phyloP scores from a whole-genome alignment of 345 rosid genomes.

The Heritiera fomes region DNA sequence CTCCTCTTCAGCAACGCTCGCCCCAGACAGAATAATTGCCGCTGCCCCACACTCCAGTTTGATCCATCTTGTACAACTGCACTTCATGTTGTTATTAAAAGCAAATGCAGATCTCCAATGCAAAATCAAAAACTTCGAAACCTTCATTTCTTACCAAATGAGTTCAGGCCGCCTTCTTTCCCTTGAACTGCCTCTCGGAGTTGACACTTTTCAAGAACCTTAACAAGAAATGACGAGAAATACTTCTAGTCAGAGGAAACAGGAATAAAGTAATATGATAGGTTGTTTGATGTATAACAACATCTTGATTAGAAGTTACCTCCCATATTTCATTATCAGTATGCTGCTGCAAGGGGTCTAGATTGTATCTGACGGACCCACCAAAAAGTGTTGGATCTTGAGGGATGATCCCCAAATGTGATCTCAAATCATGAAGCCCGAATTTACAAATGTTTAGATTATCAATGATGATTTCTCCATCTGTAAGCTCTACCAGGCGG shows the following conservation, averaged over 20 bases:
- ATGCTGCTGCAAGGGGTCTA: constrained; percentile 49
- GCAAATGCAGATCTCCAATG: not conserved
- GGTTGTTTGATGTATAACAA: not conserved
- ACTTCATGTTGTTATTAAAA: not conserved
- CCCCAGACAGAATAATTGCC: constrained; percentile 64
- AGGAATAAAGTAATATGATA: not conserved
- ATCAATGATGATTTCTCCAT: constrained; percentile 56
- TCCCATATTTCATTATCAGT: constrained; percentile 52
- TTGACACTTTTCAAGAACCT: constrained; percentile 92
- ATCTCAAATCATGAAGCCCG: constrained; percentile 65
- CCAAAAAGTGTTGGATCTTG: constrained; percentile 72
- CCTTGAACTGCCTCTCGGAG: constrained; percentile 70
- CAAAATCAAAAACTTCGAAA: not conserved
- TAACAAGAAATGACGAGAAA: not conserved
- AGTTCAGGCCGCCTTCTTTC: constrained; percentile 70
- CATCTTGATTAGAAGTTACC: constrained; percentile 23
- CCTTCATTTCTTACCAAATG: constrained; percentile 49
- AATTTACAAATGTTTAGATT: constrained; percentile 47
- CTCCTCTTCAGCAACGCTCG: constrained; percentile 55
- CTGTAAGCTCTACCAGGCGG: constrained; percentile 60
- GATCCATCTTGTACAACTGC: constrained; percentile 64
- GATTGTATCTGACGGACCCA: constrained; percentile 65
- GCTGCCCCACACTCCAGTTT: constrained; percentile 69
- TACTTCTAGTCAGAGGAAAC: not conserved
- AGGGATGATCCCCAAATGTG: constrained; percentile 61